phyloP scores from a whole-genome alignment of 179 eudicot genomes.

The Spergularia azorica region DNA sequence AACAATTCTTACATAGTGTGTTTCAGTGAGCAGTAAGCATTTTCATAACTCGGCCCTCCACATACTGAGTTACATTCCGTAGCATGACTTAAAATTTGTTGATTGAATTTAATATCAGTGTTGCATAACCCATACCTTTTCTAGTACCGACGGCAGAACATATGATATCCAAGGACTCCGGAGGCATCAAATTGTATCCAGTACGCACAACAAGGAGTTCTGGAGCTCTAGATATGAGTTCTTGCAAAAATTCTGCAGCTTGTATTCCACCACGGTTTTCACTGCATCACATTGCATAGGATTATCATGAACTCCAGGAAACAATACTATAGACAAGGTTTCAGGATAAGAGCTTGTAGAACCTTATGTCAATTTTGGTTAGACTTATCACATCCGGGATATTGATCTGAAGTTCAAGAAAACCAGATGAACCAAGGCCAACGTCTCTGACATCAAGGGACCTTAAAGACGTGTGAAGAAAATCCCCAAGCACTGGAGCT shows the following conservation, averaged over 20 bases:
- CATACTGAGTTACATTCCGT: too few species aligned
- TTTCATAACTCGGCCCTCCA: background rate
- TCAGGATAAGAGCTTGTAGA: constrained; percentile 5
- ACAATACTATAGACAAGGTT: background rate
- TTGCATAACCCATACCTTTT: constrained; percentile 54
- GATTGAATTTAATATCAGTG: background rate
- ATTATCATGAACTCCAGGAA: background rate
- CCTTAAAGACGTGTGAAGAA: constrained; percentile 53
- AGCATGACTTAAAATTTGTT: too few species aligned
- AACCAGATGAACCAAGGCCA: constrained; percentile 76
- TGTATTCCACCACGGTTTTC: constrained; percentile 80
- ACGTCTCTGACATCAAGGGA: constrained; percentile 68
- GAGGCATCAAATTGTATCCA: constrained; percentile 73
- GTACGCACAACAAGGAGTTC: constrained; percentile 61
- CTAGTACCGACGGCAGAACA: constrained; percentile 50
- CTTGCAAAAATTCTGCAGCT: constrained; percentile 65
- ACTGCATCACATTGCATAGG: constrained; percentile 40
- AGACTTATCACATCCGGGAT: constrained; percentile 48
- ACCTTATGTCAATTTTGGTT: constrained; percentile 77
- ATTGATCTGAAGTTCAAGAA: constrained; percentile 51
- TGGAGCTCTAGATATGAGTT: constrained; percentile 55
- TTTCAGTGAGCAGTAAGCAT: background rate
- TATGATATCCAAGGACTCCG: constrained; percentile 57
- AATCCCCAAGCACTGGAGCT: constrained; percentile 71
- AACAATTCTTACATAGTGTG: background rate